Conservation (phyloP, 306 rosid genomes). For the barrel medic (Medicago truncatula) region MtrunA17r5.0-ANR NC_053049.1:5684501-5685000, state of each 20-base stretch:
- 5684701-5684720: slow-evolving; percentile 57
- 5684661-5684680: no score
- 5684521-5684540: no score
- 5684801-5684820: slow-evolving; percentile 50
- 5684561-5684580: neutral
- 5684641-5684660: no score
- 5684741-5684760: slow-evolving; percentile 58
- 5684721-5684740: slow-evolving; percentile 71
- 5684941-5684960: no score
- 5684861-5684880: neutral
- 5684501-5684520: no score
- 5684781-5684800: slow-evolving; percentile 67
- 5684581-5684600: neutral
- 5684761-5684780: slow-evolving; percentile 56
- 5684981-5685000: neutral
- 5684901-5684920: neutral
- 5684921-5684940: no score
- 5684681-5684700: neutral
- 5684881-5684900: neutral
- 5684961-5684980: neutral
- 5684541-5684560: neutral
- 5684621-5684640: neutral
- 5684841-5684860: neutral
- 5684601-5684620: neutral
- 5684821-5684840: neutral